Evolutionary conservation across 2,329 filamentous ascomycete genomes (phyloP), one percentile per base, ranked within the genome.

Genomic region (Fragosphaeria purpurea): DNA sequence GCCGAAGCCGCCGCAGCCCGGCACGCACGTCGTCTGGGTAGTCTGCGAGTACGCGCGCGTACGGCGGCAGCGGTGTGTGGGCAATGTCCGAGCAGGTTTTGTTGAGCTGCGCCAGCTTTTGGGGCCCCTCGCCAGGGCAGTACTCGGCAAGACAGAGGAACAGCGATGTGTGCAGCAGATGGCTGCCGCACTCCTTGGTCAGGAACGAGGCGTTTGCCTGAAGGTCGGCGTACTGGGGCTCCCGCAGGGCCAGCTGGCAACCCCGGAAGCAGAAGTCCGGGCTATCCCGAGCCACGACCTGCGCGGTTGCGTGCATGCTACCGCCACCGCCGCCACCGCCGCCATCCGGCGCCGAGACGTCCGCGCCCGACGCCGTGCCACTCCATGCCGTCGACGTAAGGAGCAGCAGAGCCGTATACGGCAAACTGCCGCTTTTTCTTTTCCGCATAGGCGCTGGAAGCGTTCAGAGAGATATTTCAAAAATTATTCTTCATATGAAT

Each of bases 131-230:
- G 37, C 53, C 52, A 34, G 55, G 55, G 53, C 70, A 72, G 56
- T 68, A 65, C 4, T 63, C 55, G 4, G 60, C 54, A 9, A 67
- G 43, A 39, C 71, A 74, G 0, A 72, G 51, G 12, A 66, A 70
- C 7, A 70, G 54, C 3, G 57, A 57, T 43, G 50, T 48, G 34
- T 44, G 47, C 45, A 44, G 42, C 38, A 56, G 30, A 7, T 31
- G 38, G 42, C 50, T 56, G 50, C 33, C 32, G 41, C 55, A 56
- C 32, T 53, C 35, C 30, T 37, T 53, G 11, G 30, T 31, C 11
- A 49, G 32, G 39, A 50, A 47, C 6, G 22, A 34, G 22, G 46
- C 45, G 9, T 38, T 47, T 3, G 45, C 39, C 6, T 39, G 37
- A 1, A 52, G 7, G 39, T 58, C 55, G 12, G 33, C 35, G 34